A percentile compares a stretch with the other conserved stretches of the same genome.
Evolutionary conservation across 768 basidiomycete genomes (phyloP).

Genomic region (Sporobolomyces pararoseus): DNA sequence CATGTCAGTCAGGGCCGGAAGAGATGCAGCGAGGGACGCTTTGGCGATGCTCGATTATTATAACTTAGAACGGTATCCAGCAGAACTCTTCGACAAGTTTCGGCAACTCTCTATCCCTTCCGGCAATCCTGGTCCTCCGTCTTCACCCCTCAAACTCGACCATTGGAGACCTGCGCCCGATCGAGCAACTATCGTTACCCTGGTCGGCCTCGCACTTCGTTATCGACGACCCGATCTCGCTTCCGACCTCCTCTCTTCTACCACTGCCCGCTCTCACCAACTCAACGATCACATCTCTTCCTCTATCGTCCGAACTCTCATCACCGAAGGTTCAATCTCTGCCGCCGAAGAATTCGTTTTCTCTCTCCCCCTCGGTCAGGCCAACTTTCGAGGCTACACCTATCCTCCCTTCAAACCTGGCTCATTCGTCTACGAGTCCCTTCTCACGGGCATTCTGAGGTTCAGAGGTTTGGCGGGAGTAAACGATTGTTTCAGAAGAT

Average conservation of each 20-base stretch:
- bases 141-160: not conserved
- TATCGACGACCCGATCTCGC: constrained; percentile 21
- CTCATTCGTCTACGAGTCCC: constrained; percentile 16
- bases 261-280: not conserved
- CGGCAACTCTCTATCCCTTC: not conserved
- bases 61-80: constrained; percentile 5
- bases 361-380: not conserved
- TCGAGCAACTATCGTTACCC: constrained; percentile 23
- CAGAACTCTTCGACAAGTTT: not conserved
- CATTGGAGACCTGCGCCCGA: constrained; percentile 25
- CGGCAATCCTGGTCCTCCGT: not conserved
- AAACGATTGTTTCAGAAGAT: constrained; percentile 5
- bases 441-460: constrained; percentile 26
- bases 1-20: constrained; percentile 19
- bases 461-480: constrained; percentile 23
- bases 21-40: constrained; percentile 8
- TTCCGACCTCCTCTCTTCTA: not conserved
- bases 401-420: not conserved
- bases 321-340: constrained; percentile 17
- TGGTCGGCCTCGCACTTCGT: constrained; percentile 26
- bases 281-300: constrained; percentile 25
- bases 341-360: constrained; percentile 30
- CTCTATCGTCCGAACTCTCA: constrained; percentile 9
- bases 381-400: not conserved
- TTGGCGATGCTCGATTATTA: constrained; percentile 23